Evolutionary conservation across 805 yeast genomes (phyloP).

Genomic region (Cyberlindnera mrakii): DNA sequence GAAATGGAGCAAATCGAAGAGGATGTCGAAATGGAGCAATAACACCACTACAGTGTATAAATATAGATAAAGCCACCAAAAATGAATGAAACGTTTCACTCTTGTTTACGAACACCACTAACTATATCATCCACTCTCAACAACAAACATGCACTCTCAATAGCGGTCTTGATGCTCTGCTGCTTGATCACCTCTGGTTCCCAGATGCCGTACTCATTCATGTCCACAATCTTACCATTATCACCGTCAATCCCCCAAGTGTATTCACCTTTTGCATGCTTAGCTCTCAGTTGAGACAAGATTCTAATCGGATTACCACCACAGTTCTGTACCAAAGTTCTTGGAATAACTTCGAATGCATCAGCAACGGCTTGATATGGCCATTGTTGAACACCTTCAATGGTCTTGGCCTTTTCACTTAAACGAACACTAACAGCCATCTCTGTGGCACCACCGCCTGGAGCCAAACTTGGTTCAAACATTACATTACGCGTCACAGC

Average conservation of each 20-base stretch:
- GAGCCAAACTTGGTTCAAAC: conserved; percentile 90
- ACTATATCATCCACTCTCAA: conserved; percentile 97
- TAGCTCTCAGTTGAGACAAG: conserved; percentile 87
- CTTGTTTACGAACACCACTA: conserved; percentile 75
- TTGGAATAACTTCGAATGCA: conserved; percentile 97
- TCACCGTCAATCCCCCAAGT: conserved; percentile 96
- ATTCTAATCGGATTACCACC: conserved; percentile 95
- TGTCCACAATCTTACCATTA: conserved; percentile 87
- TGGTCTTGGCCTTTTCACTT: conserved; percentile 82
- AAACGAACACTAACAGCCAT: conserved; percentile 92
- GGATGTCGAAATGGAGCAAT: conserved; percentile 10
- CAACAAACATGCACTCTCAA: conserved; percentile 92
- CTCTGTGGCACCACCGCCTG: conserved; percentile 99
- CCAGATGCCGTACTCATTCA: conserved; percentile 96
- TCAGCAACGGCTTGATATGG: conserved; percentile 99
- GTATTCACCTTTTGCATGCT: conserved; percentile 84
- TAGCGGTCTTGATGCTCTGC: conserved; percentile 95
- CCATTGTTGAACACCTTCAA: conserved; percentile 96
- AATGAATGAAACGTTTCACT: conserved; percentile 16
- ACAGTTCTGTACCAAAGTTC: conserved; percentile 94
- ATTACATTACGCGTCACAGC: conserved; percentile 93
- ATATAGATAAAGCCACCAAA: neutral
- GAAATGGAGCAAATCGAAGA: conserved; percentile 7
- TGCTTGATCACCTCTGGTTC: conserved; percentile 98
- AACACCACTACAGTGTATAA: neutral